phyloP scores from a whole-genome alignment of 768 basidiomycete species.

The Polyporus arcularius region DNA sequence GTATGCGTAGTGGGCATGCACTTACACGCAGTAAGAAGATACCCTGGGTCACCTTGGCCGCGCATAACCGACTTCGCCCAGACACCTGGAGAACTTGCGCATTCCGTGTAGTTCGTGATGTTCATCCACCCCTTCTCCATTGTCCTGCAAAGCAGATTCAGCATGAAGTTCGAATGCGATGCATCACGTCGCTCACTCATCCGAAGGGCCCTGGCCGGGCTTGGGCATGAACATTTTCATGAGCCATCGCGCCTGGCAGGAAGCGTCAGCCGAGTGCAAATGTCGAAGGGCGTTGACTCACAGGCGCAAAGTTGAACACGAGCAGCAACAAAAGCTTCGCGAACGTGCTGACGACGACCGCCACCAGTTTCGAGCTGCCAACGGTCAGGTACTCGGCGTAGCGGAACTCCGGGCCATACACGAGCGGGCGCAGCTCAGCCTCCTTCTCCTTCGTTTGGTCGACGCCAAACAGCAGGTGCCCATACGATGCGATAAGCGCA shows the following conservation, averaged over 20 bases:
- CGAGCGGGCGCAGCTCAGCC: conserved; percentile 22
- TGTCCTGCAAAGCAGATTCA: conserved; percentile 35
- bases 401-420: conserved; percentile 71
- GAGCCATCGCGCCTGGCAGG: conserved; percentile 54
- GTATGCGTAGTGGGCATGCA: conserved; percentile 8
- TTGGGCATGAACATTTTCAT: conserved; percentile 50
- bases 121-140: conserved; percentile 61
- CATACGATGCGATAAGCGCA: conserved; percentile 30
- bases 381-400: conserved; percentile 69
- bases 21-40: conserved; percentile 35
- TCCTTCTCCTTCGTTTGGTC: conserved; percentile 4
- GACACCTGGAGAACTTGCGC: conserved; percentile 44
- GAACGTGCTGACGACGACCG: conserved; percentile 38
- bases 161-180: not conserved
- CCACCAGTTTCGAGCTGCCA: conserved; percentile 38
- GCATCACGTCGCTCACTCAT: conserved; percentile 49
- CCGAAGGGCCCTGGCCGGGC: conserved; percentile 63
- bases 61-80: conserved; percentile 55
- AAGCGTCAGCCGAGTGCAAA: not conserved
- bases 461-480: conserved; percentile 1
- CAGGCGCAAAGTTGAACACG: conserved; percentile 27
- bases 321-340: conserved; percentile 2
- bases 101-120: conserved; percentile 71
- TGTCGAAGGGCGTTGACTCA: conserved; percentile 12
- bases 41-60: conserved; percentile 77